These are phyloP conservation scores for Neckera pumila DNA, from an alignment of 225 moss, liverwort and hornwort species.

Conservation along the genomic window DNA sequence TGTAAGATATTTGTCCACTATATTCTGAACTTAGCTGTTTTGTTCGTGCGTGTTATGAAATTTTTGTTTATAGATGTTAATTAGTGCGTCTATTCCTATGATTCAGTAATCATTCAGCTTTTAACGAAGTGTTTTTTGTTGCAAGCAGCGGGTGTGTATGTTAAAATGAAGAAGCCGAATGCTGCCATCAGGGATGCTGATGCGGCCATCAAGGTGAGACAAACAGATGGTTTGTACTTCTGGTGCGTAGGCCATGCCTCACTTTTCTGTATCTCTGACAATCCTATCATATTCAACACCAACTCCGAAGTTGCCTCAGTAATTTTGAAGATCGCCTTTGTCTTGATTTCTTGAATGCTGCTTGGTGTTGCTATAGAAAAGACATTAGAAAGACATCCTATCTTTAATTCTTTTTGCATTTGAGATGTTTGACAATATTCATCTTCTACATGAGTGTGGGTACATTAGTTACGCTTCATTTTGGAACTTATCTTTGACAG, in stretches of 20 bases:
- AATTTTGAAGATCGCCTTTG: neutral
- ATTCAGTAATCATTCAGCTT: neutral
- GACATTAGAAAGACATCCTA: neutral
- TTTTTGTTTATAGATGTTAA: neutral
- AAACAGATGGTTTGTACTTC: neutral
- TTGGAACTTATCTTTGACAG: constrained; percentile 17
- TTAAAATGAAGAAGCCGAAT: constrained; percentile 96
- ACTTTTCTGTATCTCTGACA: neutral
- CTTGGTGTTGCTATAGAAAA: neutral
- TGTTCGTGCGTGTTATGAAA: neutral
- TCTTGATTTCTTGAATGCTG: neutral
- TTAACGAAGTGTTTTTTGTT: neutral
- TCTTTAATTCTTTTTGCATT: neutral
- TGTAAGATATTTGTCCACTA: neutral
- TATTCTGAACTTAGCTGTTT: neutral
- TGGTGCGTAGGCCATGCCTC: neutral
- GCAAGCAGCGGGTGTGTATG: constrained; percentile 70
- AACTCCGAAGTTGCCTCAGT: neutral
- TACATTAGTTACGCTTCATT: neutral
- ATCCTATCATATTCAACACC: neutral
- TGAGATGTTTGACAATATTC: neutral
- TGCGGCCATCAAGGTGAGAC: constrained; percentile 73
- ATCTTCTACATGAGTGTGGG: neutral
- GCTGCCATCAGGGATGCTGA: constrained; percentile 94
- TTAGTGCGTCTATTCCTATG: neutral